These are phyloP conservation scores for Anthracocystis setariae DNA, from an alignment of 1,284 basidiomycete species.

Conservation along the genomic window DNA sequence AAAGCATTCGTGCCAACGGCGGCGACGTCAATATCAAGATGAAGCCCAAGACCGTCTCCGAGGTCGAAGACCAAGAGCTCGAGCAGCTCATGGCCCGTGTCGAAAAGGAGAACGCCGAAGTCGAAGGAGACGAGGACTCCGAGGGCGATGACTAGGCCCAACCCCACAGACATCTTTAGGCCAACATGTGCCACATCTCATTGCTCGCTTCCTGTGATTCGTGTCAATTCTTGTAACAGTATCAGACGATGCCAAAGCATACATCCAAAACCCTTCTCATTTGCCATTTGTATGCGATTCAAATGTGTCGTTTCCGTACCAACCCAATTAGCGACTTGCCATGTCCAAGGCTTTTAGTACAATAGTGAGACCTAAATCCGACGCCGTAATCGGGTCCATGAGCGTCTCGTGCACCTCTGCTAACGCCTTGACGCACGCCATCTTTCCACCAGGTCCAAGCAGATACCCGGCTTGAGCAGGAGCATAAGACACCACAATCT, in stretches of 20 bases:
- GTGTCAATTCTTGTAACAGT: conserved; percentile 3
- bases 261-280: not conserved
- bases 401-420: conserved; percentile 56
- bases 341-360: conserved; percentile 56
- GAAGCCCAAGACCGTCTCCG: conserved; percentile 73
- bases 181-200: not conserved
- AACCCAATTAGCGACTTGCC: conserved; percentile 33
- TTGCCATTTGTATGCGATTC: no score
- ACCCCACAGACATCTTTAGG: not conserved
- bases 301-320: no score
- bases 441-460: conserved; percentile 61
- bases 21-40: conserved; percentile 93
- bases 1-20: conserved; percentile 78
- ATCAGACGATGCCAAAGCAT: conserved; percentile 4
- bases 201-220: not conserved
- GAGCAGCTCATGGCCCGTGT: conserved; percentile 67
- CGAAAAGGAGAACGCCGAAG: conserved; percentile 67
- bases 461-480: conserved; percentile 64
- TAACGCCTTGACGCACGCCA: conserved; percentile 60
- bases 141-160: conserved; percentile 44
- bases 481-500: conserved; percentile 61
- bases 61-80: conserved; percentile 67
- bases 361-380: conserved; percentile 54
- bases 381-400: conserved; percentile 50
- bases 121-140: conserved; percentile 66